Evolutionary conservation across 2,329 filamentous ascomycete genomes (phyloP), one percentile per base, ranked within the genome.

Genomic region (Podosphaera leucotricha): DNA sequence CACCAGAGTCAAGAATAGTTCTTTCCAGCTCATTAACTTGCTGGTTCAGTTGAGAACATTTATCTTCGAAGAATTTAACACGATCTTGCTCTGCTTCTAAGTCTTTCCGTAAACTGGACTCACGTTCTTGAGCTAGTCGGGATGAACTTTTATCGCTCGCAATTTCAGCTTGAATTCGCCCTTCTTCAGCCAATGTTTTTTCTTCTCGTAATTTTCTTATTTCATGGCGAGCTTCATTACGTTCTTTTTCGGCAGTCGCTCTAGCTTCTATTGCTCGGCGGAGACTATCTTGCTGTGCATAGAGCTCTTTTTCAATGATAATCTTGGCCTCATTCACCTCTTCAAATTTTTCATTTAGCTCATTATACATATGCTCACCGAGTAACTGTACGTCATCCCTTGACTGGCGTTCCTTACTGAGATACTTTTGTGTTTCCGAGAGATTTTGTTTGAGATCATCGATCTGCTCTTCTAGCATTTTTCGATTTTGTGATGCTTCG

Each of bases 291-390:
- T 94, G 86, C 57, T 95, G 87, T 4, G 82, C 79, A 58, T 95
- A 95, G 59, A 98, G 77, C 61, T 95, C 87, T 60, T 94, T 95
- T 61, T 98, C 87, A 49, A 98, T 93, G 40, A 77, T 92, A 54
- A 94, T 93, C 61, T 98, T 98, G 22, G 84, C 78, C 50, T 94
- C 85, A 54, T 93, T 93, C 28, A 95, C 68, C 28, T 75, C 72
- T 42, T 92, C 78, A 53, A 77, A 92, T 51, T 95, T 85, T 21
- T 86, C 77, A 57, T 86, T 78, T 47, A 98, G 66, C 43, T 78
- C 74, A 38, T 80, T 68, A 54, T 78, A 82, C 58, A 90, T 92
- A 62, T 93, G 86, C 52, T 94, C 85, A 3, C 82, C 77, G 46
- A 95, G 77, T 52, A 92, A 74, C 50, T 87, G 77, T 21, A 94